Evolutionary conservation across 768 basidiomycete genomes (phyloP), one percentile per base, ranked within the genome.

Genomic region (Russula virescens): DNA sequence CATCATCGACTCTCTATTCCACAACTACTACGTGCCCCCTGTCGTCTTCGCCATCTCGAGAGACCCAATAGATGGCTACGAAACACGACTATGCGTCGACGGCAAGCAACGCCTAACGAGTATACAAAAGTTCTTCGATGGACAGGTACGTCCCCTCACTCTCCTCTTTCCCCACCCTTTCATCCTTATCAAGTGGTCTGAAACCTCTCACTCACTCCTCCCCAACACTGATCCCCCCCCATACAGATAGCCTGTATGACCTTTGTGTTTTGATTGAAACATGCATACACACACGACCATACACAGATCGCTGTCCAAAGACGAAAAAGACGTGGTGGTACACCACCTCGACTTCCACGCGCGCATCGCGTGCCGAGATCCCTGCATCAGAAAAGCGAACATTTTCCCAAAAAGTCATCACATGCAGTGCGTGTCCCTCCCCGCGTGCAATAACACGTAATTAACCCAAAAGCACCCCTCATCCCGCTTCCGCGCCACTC

Each of bases 31-130:
- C 55, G 79, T 93, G 9, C 90, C 91, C 0, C 87, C 90, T 2
- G 79, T 93, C n/a, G 85, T 92, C 4, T 91, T 93, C 64, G 80
- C 77, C 0, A 75, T 79, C 1, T 65, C 70, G 25, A 66, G 60
- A 6, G 70, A 71, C 16, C 64, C 64, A 19, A 74, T 79, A 58
- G 75, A 75, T 5, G 76, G 79, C 0, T 77, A 73, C 0, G 75
- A 76, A 58, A 67, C 79, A 14, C 69, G 77, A 65, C 71, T 82
- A 0, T 89, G 87, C 66, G 87, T 89, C 10, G 89, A 91, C 66
- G 91, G 91, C 6, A 93, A 93, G 69, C 91, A 93, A 70, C 75
- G 91, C 13, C 69, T 91, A 45, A 91, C 89, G 0, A 89, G 87
- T 0, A 86, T 92, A 50, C 78, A 83, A 45, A 76, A 81, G 85